Percentiles rank a stretch among this genome's conserved stretches.
Evolutionary conservation across 305 asterid species (phyloP).

Genomic region (Andrographis paniculata): DNA sequence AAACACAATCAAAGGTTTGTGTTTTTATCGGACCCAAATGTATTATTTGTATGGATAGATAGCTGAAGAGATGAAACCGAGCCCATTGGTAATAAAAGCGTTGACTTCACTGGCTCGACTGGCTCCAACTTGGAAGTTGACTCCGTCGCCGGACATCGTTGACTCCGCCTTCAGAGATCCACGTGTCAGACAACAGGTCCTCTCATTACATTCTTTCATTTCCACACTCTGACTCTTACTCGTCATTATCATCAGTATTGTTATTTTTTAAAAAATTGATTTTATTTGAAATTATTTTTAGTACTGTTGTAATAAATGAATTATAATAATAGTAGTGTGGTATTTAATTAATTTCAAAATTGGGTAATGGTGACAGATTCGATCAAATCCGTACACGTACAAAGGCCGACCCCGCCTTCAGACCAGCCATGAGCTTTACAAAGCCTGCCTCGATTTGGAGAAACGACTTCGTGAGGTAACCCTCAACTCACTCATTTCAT

Average conservation of each 20-base stretch:
- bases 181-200: constrained; percentile 16
- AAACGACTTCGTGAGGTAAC: constrained; percentile 39
- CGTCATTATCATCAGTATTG: too few relatives aligned
- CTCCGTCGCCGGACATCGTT: constrained; percentile 47
- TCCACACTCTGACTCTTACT: too few relatives aligned
- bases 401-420: constrained; percentile 61
- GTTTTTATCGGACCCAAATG: too few relatives aligned
- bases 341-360: too few relatives aligned
- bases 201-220: too few relatives aligned
- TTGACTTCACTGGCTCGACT: constrained; percentile 27
- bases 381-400: constrained; percentile 48
- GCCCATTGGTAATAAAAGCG: constrained; percentile 30
- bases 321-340: too few relatives aligned
- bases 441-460: constrained; percentile 46
- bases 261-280: too few relatives aligned
- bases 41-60: constrained; percentile 24
- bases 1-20: too few relatives aligned
- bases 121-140: constrained; percentile 53
- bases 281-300: too few relatives aligned
- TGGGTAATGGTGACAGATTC: constrained; percentile 23
- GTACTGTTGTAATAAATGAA: too few relatives aligned
- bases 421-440: constrained; percentile 38
- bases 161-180: constrained; percentile 60
- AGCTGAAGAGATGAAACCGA: constrained; percentile 45
- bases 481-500: too few relatives aligned